Evolutionary conservation across 495 filamentous ascomycete species (phyloP).

Genomic region (Aspergillus homomorphus): DNA sequence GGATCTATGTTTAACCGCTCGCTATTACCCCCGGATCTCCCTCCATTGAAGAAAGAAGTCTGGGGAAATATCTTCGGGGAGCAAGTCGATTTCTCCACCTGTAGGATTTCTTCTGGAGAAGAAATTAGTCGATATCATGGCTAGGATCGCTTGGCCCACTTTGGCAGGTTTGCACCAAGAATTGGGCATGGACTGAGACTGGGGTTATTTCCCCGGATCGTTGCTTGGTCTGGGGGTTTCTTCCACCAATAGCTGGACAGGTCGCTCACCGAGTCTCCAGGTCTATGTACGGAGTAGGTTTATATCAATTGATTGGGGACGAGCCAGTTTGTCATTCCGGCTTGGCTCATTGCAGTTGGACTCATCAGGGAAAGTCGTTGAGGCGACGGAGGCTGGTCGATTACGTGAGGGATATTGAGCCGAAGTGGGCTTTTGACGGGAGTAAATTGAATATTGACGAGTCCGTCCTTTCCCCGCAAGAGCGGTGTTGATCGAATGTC

Average conservation of each 20-base stretch:
- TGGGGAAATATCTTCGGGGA: background rate
- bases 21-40: background rate
- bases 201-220: slow-evolving; percentile 14
- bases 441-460: background rate
- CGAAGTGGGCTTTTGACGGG: background rate
- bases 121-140: background rate
- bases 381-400: background rate
- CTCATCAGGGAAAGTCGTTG: background rate
- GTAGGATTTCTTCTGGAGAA: slow-evolving; percentile 16
- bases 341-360: background rate
- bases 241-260: slow-evolving; percentile 7
- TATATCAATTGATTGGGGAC: background rate
- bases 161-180: background rate
- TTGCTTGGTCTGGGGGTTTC: background rate
- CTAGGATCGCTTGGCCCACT: background rate
- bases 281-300: background rate
- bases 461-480: background rate
- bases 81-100: slow-evolving; percentile 33
- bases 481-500: too few species aligned
- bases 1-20: background rate
- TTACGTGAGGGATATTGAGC: background rate
- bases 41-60: background rate
- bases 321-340: background rate
- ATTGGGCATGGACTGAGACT: background rate
- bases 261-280: background rate